Evolutionary conservation across 371 early-diverging fungal species (phyloP).

Genomic region (Rhizopus stolonifer): DNA sequence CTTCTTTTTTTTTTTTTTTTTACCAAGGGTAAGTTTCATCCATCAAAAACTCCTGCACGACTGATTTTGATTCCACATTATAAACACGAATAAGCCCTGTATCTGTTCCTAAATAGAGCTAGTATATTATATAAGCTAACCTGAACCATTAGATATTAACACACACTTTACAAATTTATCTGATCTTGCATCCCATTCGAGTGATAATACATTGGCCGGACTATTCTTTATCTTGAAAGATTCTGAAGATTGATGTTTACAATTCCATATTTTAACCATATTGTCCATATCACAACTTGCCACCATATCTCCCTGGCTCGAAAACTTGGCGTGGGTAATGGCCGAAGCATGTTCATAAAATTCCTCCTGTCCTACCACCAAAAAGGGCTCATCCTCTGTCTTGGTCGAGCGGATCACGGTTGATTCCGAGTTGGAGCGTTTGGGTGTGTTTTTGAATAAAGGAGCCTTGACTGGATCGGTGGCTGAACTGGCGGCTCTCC

Average conservation of each 20-base stretch:
- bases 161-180: slow-evolving; percentile 45
- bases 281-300: slow-evolving; percentile 71
- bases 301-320: slow-evolving; percentile 57
- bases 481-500: slow-evolving; percentile 41
- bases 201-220: slow-evolving; percentile 49
- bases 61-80: slow-evolving; percentile 56
- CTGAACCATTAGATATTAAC: too few relatives aligned
- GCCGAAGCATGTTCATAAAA: slow-evolving; percentile 65
- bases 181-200: slow-evolving; percentile 66
- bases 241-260: slow-evolving; percentile 45
- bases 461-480: slow-evolving; percentile 18
- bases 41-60: slow-evolving; percentile 61
- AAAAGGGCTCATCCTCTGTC: slow-evolving; percentile 40
- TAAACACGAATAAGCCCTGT: slow-evolving; percentile 55
- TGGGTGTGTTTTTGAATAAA: neutral
- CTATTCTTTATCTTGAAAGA: slow-evolving; percentile 54
- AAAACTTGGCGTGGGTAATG: slow-evolving; percentile 61
- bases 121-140: neutral
- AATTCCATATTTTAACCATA: slow-evolving; percentile 60
- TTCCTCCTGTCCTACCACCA: slow-evolving; percentile 54
- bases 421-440: slow-evolving; percentile 12
- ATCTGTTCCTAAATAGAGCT: slow-evolving; percentile 64
- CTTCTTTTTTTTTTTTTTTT: neutral
- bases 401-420: neutral
- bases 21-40: slow-evolving; percentile 56